Conservation (phyloP, 176 grass and related monocot genomes). For the Paspalum notatum region DNA sequence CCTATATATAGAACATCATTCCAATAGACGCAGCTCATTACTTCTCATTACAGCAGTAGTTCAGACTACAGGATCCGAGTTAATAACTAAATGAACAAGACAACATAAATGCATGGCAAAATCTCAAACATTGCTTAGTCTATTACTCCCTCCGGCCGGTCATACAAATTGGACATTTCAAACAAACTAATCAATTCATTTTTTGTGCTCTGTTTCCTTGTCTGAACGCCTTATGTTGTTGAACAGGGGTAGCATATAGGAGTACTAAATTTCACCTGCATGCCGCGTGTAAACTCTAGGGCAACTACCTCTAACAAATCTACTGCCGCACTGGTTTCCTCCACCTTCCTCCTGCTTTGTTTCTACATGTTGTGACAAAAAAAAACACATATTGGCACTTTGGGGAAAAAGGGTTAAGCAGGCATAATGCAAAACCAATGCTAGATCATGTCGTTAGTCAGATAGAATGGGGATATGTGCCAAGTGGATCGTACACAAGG, state of each 20-base stretch:
- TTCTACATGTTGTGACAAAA: too few relatives aligned
- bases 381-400: too few relatives aligned
- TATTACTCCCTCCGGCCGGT: too few relatives aligned
- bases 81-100: neutral
- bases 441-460: too few relatives aligned
- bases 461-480: neutral
- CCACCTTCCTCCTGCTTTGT: too few relatives aligned
- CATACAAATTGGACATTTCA: too few relatives aligned
- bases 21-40: neutral
- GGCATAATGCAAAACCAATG: slow-evolving; percentile 13
- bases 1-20: neutral
- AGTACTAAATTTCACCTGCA: neutral
- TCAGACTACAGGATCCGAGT: neutral
- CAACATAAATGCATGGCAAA: neutral
- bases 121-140: neutral
- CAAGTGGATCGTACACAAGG: slow-evolving; percentile 47
- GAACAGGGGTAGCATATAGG: too few relatives aligned
- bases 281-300: neutral
- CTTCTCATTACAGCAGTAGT: neutral
- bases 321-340: too few relatives aligned
- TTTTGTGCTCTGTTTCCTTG: too few relatives aligned
- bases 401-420: too few relatives aligned
- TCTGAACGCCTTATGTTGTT: too few relatives aligned
- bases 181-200: too few relatives aligned
- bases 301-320: neutral